Base-by-base conservation (phyloP, 2,329 filamentous ascomycete species). In the Monosporascus sp. region DNA sequence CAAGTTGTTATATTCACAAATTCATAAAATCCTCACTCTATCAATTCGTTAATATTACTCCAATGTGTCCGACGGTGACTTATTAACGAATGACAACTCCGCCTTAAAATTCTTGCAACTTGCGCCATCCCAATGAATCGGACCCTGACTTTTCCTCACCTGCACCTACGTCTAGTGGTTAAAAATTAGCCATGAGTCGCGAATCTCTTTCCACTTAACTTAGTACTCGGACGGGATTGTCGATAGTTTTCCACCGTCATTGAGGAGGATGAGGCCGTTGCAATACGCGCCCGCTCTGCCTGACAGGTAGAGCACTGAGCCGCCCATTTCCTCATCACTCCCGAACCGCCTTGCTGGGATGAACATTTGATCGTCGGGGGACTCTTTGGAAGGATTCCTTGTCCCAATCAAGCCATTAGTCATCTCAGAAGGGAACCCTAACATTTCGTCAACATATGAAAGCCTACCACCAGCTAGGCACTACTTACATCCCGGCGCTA, bases 401-500 rank as follows among this genome's bases (percentile, higher is more conserved):
- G 14, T 18, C 14, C 26, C 43, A 7, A 64, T 63, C 6, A 66
- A 22, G 9, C 14, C 38, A 1, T 11, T 15, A 0, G 61, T 57
- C 31, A 68, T 11, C 3, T 63, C 61, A 31, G 64, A 63, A 14
- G 65, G 65, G 51, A 66, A 67, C 35, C 68, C 64, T 66, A 43
- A 9, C 26, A 14, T 51, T 41, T 18, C 24, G 31, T 56, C 43
- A 50, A 48, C 2, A 37, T 45, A n/a, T 9, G 20, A 3, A 46
- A 46, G 17, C 1, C 38, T 20, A 18, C 17, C 17, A 18, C 40
- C 41, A 45, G 6, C n/a, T 8, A 20, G 8, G 6, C 18, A 22
- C 9, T 45, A 64, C 63, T 60, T 57, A 68, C 65, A 38, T 5
- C 66, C 66, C 7, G 65, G 65, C 7, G 65, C 65, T n/a, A 68